Conservation (phyloP, 345 rosid species). For the Eucalyptus pauciflora region DNA sequence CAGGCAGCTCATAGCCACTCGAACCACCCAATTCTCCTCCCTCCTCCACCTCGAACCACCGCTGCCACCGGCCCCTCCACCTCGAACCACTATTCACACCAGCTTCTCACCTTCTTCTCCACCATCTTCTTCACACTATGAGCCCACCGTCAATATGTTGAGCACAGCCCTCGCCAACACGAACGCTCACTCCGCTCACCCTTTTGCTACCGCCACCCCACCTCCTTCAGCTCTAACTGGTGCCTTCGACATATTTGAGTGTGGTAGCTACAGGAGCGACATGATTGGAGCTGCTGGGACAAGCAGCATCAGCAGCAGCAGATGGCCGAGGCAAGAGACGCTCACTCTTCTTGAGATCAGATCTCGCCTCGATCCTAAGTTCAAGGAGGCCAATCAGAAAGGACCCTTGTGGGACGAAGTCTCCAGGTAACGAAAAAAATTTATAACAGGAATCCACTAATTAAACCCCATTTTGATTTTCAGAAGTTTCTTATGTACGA, state of each 20-base stretch:
- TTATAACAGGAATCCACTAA: background rate
- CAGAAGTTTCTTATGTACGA: background rate
- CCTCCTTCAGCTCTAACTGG: background rate
- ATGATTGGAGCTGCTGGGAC: background rate
- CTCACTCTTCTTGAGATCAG: conserved; percentile 74
- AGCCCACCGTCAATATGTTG: background rate
- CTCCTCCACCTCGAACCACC: conserved; percentile 1
- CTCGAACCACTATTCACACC: background rate
- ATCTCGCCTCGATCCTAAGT: conserved; percentile 58
- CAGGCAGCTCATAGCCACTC: conserved; percentile 27
- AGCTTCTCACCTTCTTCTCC: background rate
- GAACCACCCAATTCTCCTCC: conserved; percentile 12
- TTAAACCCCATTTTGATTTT: background rate
- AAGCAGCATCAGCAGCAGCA: conserved; percentile 1
- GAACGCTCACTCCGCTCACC: background rate
- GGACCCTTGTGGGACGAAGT: conserved; percentile 67
- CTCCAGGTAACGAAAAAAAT: conserved; percentile 29
- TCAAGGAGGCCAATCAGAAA: conserved; percentile 65
- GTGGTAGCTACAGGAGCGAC: conserved; percentile 6
- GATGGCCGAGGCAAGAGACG: conserved; percentile 83
- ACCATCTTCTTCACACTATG: background rate
- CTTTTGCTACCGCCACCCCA: background rate
- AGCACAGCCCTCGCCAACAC: background rate
- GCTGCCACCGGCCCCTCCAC: background rate
- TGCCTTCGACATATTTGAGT: background rate